Evolutionary conservation across 2,329 filamentous ascomycete species (phyloP).

Genomic region (Lomentospora prolificans): DNA sequence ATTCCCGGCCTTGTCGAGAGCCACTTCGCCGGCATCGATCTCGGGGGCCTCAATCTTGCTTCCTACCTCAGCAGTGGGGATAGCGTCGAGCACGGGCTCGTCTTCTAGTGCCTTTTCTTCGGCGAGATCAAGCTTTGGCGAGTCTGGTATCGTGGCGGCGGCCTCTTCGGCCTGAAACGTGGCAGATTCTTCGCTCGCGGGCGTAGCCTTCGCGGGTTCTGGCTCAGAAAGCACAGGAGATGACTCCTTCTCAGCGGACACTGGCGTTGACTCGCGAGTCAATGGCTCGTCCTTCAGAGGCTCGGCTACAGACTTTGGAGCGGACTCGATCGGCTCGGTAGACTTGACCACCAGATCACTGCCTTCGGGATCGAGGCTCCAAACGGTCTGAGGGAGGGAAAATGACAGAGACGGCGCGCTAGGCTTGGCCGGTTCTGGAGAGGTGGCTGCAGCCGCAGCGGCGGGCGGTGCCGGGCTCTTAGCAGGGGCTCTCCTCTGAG

Average conservation of each 20-base stretch:
- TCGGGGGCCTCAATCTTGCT: not conserved
- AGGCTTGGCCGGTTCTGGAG: conserved; percentile 14
- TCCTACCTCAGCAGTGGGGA: not conserved
- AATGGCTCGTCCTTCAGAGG: not conserved
- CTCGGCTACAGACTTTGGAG: not conserved
- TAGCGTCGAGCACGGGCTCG: not conserved
- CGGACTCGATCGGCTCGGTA: conserved; percentile 9
- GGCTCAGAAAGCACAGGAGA: not conserved
- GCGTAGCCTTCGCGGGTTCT: not conserved
- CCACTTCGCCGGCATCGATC: not conserved
- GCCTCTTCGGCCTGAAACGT: not conserved
- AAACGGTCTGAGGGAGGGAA: conserved; percentile 36
- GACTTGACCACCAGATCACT: conserved; percentile 31
- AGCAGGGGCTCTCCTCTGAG: conserved; percentile 62
- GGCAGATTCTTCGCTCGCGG: not conserved
- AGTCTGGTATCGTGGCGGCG: conserved; percentile 13
- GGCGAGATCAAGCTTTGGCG: conserved; percentile 9
- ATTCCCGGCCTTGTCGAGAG: not conserved
- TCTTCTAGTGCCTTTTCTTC: conserved; percentile 11
- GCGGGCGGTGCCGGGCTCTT: conserved; percentile 32
- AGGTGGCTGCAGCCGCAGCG: conserved; percentile 18
- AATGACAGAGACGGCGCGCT: conserved; percentile 33
- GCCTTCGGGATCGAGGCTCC: conserved; percentile 41
- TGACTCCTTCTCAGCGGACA: not conserved
- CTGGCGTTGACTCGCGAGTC: not conserved